A percentile compares a stretch with the other conserved stretches of the same genome.
These are phyloP conservation scores for Mrakia hoshinonis DNA, from an alignment of 768 basidiomycete species.

Conservation along the genomic window DNA sequence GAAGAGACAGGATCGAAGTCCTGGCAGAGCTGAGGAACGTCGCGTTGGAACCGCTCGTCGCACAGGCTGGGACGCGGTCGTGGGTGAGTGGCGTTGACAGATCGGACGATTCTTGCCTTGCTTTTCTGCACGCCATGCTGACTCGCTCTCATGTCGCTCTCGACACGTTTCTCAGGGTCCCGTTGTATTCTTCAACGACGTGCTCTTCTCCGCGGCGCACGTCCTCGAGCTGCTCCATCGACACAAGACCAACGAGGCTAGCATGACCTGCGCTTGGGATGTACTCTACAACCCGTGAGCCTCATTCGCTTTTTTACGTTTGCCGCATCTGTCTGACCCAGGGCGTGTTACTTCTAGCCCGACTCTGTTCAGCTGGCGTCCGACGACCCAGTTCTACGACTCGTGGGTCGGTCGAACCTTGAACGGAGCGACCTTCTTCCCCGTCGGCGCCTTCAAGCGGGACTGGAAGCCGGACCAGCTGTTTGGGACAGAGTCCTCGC, in stretches of 20 bases:
- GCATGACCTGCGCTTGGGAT: slow-evolving; percentile 41
- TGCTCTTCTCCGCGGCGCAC: slow-evolving; percentile 37
- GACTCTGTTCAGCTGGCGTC: slow-evolving; percentile 26
- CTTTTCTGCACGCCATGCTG: not conserved
- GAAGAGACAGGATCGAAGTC: slow-evolving; percentile 34
- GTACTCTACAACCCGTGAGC: slow-evolving; percentile 8
- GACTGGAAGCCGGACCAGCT: slow-evolving; percentile 30
- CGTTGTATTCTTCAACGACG: slow-evolving; percentile 39
- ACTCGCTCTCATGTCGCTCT: not conserved
- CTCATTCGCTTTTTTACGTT: not conserved
- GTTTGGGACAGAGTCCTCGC: not conserved
- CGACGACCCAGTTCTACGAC: slow-evolving; percentile 39
- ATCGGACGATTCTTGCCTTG: not conserved
- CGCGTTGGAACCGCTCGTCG: slow-evolving; percentile 37
- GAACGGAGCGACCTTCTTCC: slow-evolving; percentile 37
- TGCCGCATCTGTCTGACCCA: too few species aligned
- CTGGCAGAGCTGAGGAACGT: slow-evolving; percentile 38
- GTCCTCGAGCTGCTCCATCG: slow-evolving; percentile 39
- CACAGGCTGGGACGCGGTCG: slow-evolving; percentile 32
- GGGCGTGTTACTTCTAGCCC: not conserved
- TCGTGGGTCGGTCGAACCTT: slow-evolving; percentile 40
- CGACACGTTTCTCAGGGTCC: slow-evolving; percentile 26
- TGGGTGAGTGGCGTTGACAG: slow-evolving; percentile 6
- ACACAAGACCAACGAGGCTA: slow-evolving; percentile 37
- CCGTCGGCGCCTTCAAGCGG: slow-evolving; percentile 37